Evolutionary conservation across 1,284 basidiomycete genomes (phyloP).

Genomic region (Irpex lacteus): DNA sequence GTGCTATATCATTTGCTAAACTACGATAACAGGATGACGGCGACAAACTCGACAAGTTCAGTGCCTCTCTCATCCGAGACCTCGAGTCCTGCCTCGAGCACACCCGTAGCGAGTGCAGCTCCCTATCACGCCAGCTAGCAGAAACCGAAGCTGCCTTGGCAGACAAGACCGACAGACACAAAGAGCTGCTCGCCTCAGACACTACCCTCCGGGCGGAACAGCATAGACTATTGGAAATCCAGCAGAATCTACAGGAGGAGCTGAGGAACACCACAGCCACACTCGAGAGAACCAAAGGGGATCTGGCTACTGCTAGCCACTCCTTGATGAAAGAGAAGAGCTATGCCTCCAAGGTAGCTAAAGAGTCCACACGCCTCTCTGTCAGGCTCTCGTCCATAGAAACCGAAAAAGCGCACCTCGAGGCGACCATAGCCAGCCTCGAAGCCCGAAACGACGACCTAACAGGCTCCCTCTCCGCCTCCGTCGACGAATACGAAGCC

Average conservation of each 20-base stretch:
- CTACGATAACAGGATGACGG: neutral
- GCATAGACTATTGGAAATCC: neutral
- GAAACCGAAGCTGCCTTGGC: neutral
- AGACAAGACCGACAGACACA: neutral
- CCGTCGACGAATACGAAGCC: neutral
- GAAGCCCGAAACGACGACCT: neutral
- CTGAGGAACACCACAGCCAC: neutral
- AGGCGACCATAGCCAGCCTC: neutral
- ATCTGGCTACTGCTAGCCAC: neutral
- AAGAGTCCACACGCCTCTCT: neutral
- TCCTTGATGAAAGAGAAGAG: neutral
- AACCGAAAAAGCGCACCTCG: constrained; percentile 1
- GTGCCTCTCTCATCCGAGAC: constrained; percentile 1
- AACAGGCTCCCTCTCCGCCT: neutral
- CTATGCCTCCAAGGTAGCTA: neutral
- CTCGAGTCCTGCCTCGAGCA: constrained; percentile 4
- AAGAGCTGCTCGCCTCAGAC: neutral
- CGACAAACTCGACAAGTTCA: constrained; percentile 3
- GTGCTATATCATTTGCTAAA: neutral
- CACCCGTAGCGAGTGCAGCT: neutral
- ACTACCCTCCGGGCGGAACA: neutral
- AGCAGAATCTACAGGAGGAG: neutral
- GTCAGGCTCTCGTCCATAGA: neutral
- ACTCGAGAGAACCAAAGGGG: neutral
- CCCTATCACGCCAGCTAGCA: neutral